Conservation (phyloP, 1,284 basidiomycete genomes). For the Schizopora paradoxa region DNA sequence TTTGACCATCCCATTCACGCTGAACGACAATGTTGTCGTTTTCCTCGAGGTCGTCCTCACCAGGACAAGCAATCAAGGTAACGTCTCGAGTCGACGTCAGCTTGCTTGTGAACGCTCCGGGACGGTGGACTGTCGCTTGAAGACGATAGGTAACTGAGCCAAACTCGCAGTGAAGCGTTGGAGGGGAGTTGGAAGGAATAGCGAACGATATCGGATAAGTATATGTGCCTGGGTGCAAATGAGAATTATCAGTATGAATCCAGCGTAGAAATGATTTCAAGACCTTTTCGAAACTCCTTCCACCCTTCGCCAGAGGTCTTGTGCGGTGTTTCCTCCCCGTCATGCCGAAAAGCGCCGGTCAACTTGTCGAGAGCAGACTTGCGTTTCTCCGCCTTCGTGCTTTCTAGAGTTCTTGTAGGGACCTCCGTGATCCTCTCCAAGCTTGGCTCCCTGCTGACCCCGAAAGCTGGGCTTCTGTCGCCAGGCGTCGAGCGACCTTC, state of each 20-base stretch:
- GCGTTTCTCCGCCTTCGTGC: slow-evolving; percentile 16
- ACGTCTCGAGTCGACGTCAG: slow-evolving; percentile 72
- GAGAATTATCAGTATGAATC: slow-evolving; percentile 2
- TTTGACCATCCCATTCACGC: slow-evolving; percentile 87
- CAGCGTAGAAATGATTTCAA: slow-evolving; percentile 17
- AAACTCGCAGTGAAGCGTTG: slow-evolving; percentile 74
- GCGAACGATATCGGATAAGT: slow-evolving; percentile 92
- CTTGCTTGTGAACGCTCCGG: slow-evolving; percentile 77
- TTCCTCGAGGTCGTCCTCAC: slow-evolving; percentile 77
- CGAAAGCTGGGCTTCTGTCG: slow-evolving; percentile 16
- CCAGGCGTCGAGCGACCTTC: slow-evolving; percentile 7
- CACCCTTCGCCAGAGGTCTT: slow-evolving; percentile 65
- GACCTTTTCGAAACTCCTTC: slow-evolving; percentile 89
- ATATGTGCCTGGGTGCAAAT: slow-evolving; percentile 64
- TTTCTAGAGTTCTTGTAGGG: slow-evolving; percentile 9
- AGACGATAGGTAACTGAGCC: slow-evolving; percentile 80
- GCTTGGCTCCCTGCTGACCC: slow-evolving; percentile 3
- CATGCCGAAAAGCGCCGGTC: slow-evolving; percentile 15
- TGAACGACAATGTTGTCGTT: slow-evolving; percentile 83
- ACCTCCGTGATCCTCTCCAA: slow-evolving; percentile 7
- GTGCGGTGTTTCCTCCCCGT: slow-evolving; percentile 35
- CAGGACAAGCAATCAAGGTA: slow-evolving; percentile 70
- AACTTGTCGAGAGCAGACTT: slow-evolving; percentile 10
- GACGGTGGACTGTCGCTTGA: slow-evolving; percentile 79
- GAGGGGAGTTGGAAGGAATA: slow-evolving; percentile 78